A percentile compares a stretch with the other conserved stretches of the same genome.
Conservation (phyloP, 495 filamentous ascomycete species). For the Letharia lupina region DNA sequence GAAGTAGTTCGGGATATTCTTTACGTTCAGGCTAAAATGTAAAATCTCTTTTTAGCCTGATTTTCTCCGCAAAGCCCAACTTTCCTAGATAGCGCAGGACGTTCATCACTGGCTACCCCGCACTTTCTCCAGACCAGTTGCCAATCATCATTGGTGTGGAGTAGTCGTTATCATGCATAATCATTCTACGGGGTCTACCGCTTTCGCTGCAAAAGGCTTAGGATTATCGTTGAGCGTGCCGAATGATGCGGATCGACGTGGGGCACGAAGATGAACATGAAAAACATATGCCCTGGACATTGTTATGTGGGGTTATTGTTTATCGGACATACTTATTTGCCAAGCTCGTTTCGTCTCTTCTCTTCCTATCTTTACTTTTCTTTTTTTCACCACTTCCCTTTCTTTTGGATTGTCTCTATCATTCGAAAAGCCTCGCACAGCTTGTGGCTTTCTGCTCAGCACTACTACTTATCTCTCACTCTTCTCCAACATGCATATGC, state of each 20-base stretch:
- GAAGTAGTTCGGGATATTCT: too few relatives aligned
- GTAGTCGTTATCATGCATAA: not conserved
- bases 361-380: too few relatives aligned
- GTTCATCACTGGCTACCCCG: not conserved
- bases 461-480: not conserved
- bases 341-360: not conserved
- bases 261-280: not conserved
- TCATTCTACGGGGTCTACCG: too few relatives aligned
- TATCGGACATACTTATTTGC: not conserved
- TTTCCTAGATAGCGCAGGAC: too few relatives aligned
- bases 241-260: not conserved
- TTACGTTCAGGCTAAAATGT: too few relatives aligned
- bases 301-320: not conserved
- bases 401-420: not conserved
- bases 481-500: slow-evolving; percentile 30
- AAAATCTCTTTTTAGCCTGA: too few relatives aligned
- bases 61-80: too few relatives aligned
- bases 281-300: too few relatives aligned
- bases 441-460: not conserved
- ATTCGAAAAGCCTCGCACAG: not conserved
- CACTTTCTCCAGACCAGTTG: not conserved
- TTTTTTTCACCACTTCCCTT: not conserved
- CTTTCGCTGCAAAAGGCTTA: too few relatives aligned
- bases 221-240: not conserved
- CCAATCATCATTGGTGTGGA: not conserved